Conservation (phyloP, 768 basidiomycete genomes). For the Leccinum obscurum region DNA sequence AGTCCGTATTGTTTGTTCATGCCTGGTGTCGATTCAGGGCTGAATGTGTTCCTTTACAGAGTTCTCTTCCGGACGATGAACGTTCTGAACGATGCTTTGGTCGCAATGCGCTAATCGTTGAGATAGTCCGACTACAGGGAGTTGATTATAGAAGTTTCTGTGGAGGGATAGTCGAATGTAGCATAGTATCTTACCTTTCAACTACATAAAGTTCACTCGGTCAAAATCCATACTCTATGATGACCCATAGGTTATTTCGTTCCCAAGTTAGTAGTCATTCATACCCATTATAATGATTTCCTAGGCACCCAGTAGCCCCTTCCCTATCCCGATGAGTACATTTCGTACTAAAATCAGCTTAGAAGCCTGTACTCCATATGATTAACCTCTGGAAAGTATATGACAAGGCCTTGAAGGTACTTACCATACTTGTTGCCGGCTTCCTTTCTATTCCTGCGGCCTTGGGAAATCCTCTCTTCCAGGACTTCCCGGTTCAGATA, state of each 20-base stretch:
- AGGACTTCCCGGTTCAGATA: slow-evolving; percentile 80
- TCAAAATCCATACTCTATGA: neutral
- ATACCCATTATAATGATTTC: neutral
- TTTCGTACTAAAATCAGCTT: slow-evolving; percentile 2
- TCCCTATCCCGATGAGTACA: neutral
- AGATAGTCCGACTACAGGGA: neutral
- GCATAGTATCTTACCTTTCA: slow-evolving; percentile 21
- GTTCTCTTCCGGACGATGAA: slow-evolving; percentile 29
- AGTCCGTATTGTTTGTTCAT: slow-evolving; percentile 20
- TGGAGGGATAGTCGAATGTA: slow-evolving; percentile 15
- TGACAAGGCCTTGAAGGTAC: slow-evolving; percentile 17
- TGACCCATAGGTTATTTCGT: no score
- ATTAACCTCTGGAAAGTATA: neutral
- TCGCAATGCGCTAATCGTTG: neutral
- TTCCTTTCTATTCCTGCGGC: slow-evolving; percentile 80
- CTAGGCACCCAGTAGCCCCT: no score
- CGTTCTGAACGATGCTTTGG: neutral
- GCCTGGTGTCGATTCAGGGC: neutral
- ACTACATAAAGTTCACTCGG: neutral
- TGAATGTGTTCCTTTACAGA: slow-evolving; percentile 17
- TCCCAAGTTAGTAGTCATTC: neutral
- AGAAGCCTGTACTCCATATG: slow-evolving; percentile 23
- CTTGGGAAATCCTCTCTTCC: slow-evolving; percentile 84
- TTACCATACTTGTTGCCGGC: slow-evolving; percentile 90
- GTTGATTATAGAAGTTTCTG: neutral